Evolutionary conservation across 2,329 filamentous ascomycete genomes (phyloP).

Genomic region (Trichophyton schoenleinii): DNA sequence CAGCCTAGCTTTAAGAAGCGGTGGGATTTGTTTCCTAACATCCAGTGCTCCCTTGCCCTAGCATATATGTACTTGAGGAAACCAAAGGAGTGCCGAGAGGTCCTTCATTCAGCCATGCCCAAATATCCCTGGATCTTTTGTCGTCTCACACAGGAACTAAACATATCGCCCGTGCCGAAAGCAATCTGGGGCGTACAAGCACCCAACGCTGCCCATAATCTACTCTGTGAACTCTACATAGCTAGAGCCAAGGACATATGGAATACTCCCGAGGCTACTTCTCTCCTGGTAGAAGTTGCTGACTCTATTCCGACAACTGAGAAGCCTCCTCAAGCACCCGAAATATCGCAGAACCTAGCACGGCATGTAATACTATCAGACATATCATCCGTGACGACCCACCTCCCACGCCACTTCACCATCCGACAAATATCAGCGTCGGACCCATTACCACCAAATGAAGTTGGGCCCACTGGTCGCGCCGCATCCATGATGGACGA

Average conservation of each 20-base stretch:
- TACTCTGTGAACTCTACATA: conserved; percentile 66
- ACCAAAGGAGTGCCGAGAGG: conserved; percentile 48
- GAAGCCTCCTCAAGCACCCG: conserved; percentile 32
- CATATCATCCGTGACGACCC: conserved; percentile 54
- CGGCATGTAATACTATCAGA: conserved; percentile 71
- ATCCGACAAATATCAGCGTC: conserved; percentile 57
- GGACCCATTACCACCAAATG: conserved; percentile 63
- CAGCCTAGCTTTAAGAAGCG: conserved; percentile 38
- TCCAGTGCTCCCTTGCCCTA: conserved; percentile 63
- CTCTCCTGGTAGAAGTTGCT: conserved; percentile 57
- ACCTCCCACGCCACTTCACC: conserved; percentile 55
- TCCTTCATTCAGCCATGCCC: conserved; percentile 56
- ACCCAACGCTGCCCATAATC: conserved; percentile 49
- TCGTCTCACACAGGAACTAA: conserved; percentile 65
- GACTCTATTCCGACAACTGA: conserved; percentile 38
- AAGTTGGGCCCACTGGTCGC: conserved; percentile 12
- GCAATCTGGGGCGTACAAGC: conserved; percentile 71
- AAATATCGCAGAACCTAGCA: conserved; percentile 47
- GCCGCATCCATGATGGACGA: conserved; percentile 6
- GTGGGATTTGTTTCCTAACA: conserved; percentile 51
- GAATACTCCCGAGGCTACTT: conserved; percentile 62
- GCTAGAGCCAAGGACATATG: conserved; percentile 68
- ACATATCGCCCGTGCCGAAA: conserved; percentile 61
- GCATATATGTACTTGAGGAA: conserved; percentile 63
- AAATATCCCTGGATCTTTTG: conserved; percentile 74